These are phyloP conservation scores for Nitzschia sp. DNA, from an alignment of 108 stramenopile species.

Conservation along the genomic window DNA sequence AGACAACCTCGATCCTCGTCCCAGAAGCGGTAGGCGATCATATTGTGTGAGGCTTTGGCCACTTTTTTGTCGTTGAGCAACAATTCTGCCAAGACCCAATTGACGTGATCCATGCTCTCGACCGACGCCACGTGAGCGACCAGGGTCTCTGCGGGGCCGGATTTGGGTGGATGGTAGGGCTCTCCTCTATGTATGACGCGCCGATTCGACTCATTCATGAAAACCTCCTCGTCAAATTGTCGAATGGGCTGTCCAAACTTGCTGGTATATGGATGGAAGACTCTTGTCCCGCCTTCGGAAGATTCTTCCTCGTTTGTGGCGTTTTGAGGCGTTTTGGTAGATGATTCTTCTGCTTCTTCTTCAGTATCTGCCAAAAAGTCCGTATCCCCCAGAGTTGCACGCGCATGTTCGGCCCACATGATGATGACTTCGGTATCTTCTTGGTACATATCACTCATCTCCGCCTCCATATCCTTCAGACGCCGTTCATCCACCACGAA, in stretches of 20 bases:
- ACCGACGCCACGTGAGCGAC: constrained; percentile 64
- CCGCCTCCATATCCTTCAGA: constrained; percentile 3
- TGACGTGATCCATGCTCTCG: constrained; percentile 56
- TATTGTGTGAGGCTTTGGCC: constrained; percentile 78
- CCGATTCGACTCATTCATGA: constrained; percentile 38
- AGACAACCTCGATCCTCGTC: constrained; percentile 12
- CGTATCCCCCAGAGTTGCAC: constrained; percentile 21
- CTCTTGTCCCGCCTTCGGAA: constrained; percentile 6
- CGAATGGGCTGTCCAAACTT: constrained; percentile 46
- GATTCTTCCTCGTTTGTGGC: constrained; percentile 1
- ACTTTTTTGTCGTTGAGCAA: constrained; percentile 68
- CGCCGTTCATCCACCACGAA: constrained; percentile 12
- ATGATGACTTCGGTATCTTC: constrained; percentile 48
- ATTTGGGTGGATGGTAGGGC: constrained; percentile 70
- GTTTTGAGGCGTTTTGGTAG: background rate
- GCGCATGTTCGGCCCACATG: constrained; percentile 63
- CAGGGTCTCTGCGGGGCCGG: constrained; percentile 52
- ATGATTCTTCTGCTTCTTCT: constrained; percentile 4
- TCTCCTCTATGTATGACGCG: constrained; percentile 41
- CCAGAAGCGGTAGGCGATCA: constrained; percentile 81
- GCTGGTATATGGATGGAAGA: constrained; percentile 38
- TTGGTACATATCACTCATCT: constrained; percentile 47
- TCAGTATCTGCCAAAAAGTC: background rate
- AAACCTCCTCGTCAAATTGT: constrained; percentile 37
- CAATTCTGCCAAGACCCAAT: constrained; percentile 52